Conservation (phyloP, 176 grass and related monocot genomes). For the Eleusine indica region DNA sequence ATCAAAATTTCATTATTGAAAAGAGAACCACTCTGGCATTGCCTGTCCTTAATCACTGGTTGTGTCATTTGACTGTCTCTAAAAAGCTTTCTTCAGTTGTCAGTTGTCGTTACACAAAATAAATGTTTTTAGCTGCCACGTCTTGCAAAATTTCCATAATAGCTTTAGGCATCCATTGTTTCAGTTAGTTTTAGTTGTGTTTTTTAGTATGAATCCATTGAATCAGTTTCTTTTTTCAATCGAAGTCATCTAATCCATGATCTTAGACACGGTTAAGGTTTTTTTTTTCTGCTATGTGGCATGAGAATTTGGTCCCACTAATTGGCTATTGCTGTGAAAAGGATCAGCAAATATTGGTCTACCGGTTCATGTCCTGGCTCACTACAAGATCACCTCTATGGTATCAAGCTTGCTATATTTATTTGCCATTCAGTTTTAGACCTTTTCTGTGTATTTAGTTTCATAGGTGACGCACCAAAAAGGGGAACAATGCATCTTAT, state of each 20-base stretch:
- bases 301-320: conserved; percentile 71
- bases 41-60: conserved; percentile 13
- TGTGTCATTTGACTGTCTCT: no score
- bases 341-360: conserved; percentile 82
- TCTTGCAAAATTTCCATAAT: conserved; percentile 16
- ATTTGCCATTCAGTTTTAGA: conserved; percentile 9
- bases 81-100: not conserved
- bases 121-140: no score
- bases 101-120: not conserved
- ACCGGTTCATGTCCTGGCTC: conserved; percentile 82
- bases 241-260: conserved; percentile 34
- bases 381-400: conserved; percentile 72
- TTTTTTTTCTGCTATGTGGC: conserved; percentile 67
- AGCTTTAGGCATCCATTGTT: not conserved
- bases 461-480: conserved; percentile 67
- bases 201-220: conserved; percentile 6
- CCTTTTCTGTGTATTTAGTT: conserved; percentile 14
- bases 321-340: conserved; percentile 44
- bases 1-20: not conserved
- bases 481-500: conserved; percentile 14
- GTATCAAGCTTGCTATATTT: conserved; percentile 42
- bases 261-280: conserved; percentile 53
- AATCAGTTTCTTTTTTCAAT: conserved; percentile 1
- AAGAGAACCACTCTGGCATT: not conserved
- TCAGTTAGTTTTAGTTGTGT: conserved; percentile 14